Evolutionary conservation across 163 green algal genomes (phyloP).

Genomic region (Scenedesmus sp.): DNA sequence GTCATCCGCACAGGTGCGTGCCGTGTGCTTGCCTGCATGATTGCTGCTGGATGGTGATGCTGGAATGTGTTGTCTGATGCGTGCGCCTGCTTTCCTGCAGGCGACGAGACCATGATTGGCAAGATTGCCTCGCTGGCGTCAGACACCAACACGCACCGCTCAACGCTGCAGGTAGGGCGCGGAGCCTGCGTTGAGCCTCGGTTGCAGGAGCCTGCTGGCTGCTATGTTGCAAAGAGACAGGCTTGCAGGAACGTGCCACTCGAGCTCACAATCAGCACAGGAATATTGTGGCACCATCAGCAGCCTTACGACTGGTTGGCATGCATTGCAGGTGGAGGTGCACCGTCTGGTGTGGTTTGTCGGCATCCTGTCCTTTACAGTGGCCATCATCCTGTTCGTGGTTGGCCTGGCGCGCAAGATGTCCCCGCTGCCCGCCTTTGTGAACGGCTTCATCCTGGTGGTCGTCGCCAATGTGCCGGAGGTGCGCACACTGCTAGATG

Average conservation of each 20-base stretch:
- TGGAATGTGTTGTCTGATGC: background rate
- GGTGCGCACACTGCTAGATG: background rate
- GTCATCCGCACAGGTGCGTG: slow-evolving; percentile 58
- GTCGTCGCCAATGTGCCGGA: slow-evolving; percentile 83
- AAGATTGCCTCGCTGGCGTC: slow-evolving; percentile 74
- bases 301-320: background rate
- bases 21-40: background rate
- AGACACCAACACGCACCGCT: slow-evolving; percentile 59
- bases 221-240: background rate
- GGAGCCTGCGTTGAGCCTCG: background rate
- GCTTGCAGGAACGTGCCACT: background rate
- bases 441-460: slow-evolving; percentile 68
- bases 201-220: background rate
- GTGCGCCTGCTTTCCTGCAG: background rate
- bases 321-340: slow-evolving; percentile 44
- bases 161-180: slow-evolving; percentile 52
- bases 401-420: slow-evolving; percentile 62
- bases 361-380: slow-evolving; percentile 60
- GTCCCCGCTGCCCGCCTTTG: slow-evolving; percentile 50
- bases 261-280: background rate
- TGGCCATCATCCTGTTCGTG: slow-evolving; percentile 70
- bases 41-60: background rate
- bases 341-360: slow-evolving; percentile 61
- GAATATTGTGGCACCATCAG: background rate
- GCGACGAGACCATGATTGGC: slow-evolving; percentile 76